Conservation (phyloP, 768 basidiomycete genomes). For the Agrocybe pediades region DNA sequence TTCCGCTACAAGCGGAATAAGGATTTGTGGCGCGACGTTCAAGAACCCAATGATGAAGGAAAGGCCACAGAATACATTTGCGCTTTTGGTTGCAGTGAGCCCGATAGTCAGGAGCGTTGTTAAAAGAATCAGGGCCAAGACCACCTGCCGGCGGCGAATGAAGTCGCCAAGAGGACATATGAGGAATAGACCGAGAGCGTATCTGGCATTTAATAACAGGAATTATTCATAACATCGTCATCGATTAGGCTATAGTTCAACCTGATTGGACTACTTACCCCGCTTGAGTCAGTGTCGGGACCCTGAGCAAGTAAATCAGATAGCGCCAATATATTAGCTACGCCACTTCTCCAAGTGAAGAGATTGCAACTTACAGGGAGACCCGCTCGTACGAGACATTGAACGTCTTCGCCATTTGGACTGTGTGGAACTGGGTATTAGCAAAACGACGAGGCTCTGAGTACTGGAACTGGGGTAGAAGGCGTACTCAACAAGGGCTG, state of each 20-base stretch:
- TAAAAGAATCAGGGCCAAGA: constrained; percentile 54
- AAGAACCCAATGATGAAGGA: constrained; percentile 69
- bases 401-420: constrained; percentile 35
- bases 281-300: constrained; percentile 66
- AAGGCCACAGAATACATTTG: constrained; percentile 62
- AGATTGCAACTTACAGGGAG: constrained; percentile 11
- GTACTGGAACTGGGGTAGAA: neutral
- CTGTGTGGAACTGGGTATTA: too few species aligned
- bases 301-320: constrained; percentile 32
- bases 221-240: neutral
- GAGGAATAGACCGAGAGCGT: constrained; percentile 71
- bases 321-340: neutral
- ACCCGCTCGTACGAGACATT: constrained; percentile 20
- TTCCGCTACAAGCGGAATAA: constrained; percentile 77
- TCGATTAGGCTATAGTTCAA: neutral
- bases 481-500: constrained; percentile 8
- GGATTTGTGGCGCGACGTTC: constrained; percentile 75
- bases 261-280: constrained; percentile 50
- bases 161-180: constrained; percentile 85
- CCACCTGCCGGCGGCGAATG: constrained; percentile 72
- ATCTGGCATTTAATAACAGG: constrained; percentile 37
- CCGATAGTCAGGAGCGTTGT: constrained; percentile 68
- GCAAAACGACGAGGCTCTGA: neutral
- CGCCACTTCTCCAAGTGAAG: neutral
- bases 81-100: constrained; percentile 59